These are phyloP conservation scores for Fusarium siculi DNA, from an alignment of 2,329 filamentous ascomycete genomes.

Conservation along the genomic window DNA sequence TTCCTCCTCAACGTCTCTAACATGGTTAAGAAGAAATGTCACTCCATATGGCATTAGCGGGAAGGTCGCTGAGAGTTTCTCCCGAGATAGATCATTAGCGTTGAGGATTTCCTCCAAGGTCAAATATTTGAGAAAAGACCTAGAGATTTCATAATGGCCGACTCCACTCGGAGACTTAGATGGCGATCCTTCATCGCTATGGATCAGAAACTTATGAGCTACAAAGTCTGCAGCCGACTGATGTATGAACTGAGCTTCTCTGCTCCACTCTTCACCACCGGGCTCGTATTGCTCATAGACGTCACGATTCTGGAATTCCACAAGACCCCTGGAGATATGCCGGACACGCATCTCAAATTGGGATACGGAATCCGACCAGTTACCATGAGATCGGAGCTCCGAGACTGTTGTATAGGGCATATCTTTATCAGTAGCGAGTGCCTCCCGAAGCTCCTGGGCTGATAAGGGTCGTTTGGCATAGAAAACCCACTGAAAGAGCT, in stretches of 20 bases:
- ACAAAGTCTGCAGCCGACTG: not conserved
- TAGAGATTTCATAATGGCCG: not conserved
- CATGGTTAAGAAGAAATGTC: not conserved
- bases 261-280: not conserved
- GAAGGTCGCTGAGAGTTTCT: rapidly evolving
- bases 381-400: rapidly evolving
- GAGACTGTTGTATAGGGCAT: not conserved
- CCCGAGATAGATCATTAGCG: rapidly evolving
- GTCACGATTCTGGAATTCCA: not conserved
- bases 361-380: rapidly evolving
- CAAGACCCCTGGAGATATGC: not conserved
- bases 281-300: not conserved
- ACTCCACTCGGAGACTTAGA: rapidly evolving
- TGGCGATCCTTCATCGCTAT: too few species aligned
- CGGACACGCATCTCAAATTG: not conserved
- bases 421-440: not conserved
- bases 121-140: not conserved
- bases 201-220: rapidly evolving
- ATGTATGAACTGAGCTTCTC: not conserved
- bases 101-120: rapidly evolving
- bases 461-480: not conserved
- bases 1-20: rapidly evolving
- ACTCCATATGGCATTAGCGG: not conserved
- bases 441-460: not conserved
- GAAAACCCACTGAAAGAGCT: not conserved